These are phyloP conservation scores for Penicillium sclerotigenum DNA, from an alignment of 2,329 filamentous ascomycete genomes.

Conservation along the genomic window DNA sequence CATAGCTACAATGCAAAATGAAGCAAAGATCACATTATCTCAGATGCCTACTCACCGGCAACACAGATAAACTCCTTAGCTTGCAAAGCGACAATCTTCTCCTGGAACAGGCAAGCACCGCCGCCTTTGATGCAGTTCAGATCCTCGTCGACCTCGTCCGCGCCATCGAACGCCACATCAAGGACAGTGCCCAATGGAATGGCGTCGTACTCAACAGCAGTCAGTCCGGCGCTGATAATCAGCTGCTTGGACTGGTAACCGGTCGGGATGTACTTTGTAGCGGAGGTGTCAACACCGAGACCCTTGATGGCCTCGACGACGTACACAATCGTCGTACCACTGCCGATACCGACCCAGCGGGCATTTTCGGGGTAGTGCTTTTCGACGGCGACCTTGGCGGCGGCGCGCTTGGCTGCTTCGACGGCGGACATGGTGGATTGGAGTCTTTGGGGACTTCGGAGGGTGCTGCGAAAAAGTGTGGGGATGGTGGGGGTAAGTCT, in stretches of 20 bases:
- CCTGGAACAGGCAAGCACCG: conserved; percentile 94
- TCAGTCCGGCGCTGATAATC: conserved; percentile 74
- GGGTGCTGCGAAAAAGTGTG: conserved; percentile 1
- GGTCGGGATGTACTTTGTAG: conserved; percentile 86
- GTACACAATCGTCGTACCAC: conserved; percentile 64
- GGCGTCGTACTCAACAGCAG: conserved; percentile 73
- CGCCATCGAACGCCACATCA: conserved; percentile 92
- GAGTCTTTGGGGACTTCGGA: conserved; percentile 10
- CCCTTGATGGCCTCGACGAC: conserved; percentile 63
- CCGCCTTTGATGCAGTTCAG: conserved; percentile 98
- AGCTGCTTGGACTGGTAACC: conserved; percentile 87
- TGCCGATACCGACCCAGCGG: conserved; percentile 62
- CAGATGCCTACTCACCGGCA: conserved; percentile 56
- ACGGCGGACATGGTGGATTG: conserved; percentile 34
- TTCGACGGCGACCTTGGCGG: conserved; percentile 55
- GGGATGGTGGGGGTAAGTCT: conserved; percentile 5
- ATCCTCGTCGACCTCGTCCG: conserved; percentile 92
- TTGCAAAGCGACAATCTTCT: conserved; percentile 87
- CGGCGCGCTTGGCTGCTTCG: conserved; percentile 59
- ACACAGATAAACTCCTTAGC: conserved; percentile 85
- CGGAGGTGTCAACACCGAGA: conserved; percentile 43
- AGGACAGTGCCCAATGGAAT: conserved; percentile 64
- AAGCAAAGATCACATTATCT: neutral
- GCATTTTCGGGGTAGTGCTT: conserved; percentile 59
- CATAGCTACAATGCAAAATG: neutral